Evolutionary conservation across 192 early-diverging fungal genomes (phyloP), one percentile per base, ranked within the genome.

Genomic region (Spizellomyces sp.): DNA sequence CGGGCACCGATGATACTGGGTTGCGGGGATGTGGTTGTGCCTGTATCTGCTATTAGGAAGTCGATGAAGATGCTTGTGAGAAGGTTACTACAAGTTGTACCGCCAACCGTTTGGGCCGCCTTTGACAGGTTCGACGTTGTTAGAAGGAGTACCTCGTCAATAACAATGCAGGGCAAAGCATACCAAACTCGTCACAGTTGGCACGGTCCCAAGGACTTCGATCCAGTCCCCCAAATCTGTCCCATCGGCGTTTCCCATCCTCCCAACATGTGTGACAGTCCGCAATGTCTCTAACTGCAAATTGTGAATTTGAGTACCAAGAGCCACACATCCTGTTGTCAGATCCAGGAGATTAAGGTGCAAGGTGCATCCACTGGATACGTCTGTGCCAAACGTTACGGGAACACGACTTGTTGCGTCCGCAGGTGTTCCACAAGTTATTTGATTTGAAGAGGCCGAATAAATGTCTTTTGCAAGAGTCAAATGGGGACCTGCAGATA

Each of bases 281-380:
- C 8, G 6, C 27, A 50, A 41, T 0, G 21, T 22, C 50, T 43
- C 17, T 21, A 47, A 0, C 48, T n/a, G 43, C 14, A 54, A 17
- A 12, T 64, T 45, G 2, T 46, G 21, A 15, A 64, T 45, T 46
- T n/a, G 41, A 9, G 41, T 50, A 8, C 64, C 17, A 21, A 67
- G 55, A 9, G 57, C 56, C 5, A 6, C 55, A 79, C 71, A 82
- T 27, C 54, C 41, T 62, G 17, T 36, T 5, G 6, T 36, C 61
- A 81, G 48, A 74, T 86, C 87, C 80, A 79, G 78, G 41, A 69
- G 63, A 6, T 66, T 73, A 9, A 82, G 46, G 6, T 80, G 64
- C 46, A 81, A 50, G 41, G 76, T 77, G 67, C 76, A 77, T 22
- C 76, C 76, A 15, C 69, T 62, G 19, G 59, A 9, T 15, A 50